Conservation (phyloP, 169 alveolate species). For the Cryptosporidium ubiquitum region DNA sequence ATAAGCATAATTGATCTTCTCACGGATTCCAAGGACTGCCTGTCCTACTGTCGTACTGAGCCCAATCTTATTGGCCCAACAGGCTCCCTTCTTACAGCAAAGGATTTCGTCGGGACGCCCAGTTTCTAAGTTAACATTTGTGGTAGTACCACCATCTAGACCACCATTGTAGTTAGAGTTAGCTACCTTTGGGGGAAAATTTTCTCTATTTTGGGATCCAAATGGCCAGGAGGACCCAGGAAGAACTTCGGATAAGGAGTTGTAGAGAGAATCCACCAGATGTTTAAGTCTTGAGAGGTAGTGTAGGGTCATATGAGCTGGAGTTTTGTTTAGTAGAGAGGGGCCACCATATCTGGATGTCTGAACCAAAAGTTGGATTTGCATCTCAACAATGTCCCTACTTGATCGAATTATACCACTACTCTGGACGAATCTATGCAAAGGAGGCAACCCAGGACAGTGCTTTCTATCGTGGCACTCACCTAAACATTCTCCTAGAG, state of each 20-base stretch:
- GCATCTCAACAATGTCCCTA: constrained; percentile 62
- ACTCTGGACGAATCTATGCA: constrained; percentile 63
- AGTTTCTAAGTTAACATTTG: background rate
- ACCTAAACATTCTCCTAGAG: constrained; percentile 55
- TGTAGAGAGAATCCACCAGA: constrained; percentile 27
- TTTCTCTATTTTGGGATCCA: background rate
- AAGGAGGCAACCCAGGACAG: constrained; percentile 63
- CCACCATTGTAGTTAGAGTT: background rate
- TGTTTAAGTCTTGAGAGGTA: constrained; percentile 43
- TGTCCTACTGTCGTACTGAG: constrained; percentile 51
- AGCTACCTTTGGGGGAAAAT: background rate
- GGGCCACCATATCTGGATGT: constrained; percentile 56
- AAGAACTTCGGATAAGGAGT: background rate
- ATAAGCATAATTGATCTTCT: constrained; percentile 32
- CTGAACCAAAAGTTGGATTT: constrained; percentile 50
- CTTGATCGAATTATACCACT: constrained; percentile 49
- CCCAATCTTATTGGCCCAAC: constrained; percentile 52
- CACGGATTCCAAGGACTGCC: constrained; percentile 54
- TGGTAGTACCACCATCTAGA: background rate
- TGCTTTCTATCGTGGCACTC: constrained; percentile 61
- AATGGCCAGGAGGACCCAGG: constrained; percentile 13
- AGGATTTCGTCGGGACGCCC: background rate
- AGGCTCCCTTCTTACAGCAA: constrained; percentile 22
- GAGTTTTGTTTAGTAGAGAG: constrained; percentile 48
- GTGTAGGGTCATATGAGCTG: constrained; percentile 62